phyloP scores from a whole-genome alignment of 2,329 filamentous ascomycete species.

The Xylaria sp. region DNA sequence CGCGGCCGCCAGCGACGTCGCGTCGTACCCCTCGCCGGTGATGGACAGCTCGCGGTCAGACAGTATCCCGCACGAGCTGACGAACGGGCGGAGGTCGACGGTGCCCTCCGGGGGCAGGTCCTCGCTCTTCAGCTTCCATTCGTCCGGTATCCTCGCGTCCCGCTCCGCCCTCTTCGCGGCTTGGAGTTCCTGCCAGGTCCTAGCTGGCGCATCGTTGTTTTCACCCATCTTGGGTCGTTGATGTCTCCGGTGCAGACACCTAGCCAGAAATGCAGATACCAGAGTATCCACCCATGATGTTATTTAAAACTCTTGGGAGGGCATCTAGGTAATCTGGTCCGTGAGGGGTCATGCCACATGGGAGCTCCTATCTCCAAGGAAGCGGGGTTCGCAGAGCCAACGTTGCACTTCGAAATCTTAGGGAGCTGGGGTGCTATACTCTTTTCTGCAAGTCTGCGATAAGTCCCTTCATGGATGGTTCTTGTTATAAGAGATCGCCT shows the following conservation, averaged over 20 bases:
- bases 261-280: neutral
- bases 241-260: neutral
- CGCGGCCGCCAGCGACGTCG: slow-evolving; percentile 26
- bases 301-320: neutral
- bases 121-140: slow-evolving; percentile 28
- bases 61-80: slow-evolving; percentile 20
- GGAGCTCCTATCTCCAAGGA: neutral
- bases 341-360: neutral
- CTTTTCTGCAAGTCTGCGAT: neutral
- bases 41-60: slow-evolving; percentile 23
- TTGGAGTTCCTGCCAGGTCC: slow-evolving; percentile 28
- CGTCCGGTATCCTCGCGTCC: slow-evolving; percentile 24
- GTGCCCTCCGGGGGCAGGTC: slow-evolving; percentile 21
- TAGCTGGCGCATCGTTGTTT: slow-evolving; percentile 2
- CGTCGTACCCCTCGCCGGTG: slow-evolving; percentile 27
- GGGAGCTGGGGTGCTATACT: neutral
- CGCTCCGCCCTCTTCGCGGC: slow-evolving; percentile 25
- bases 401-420: neutral
- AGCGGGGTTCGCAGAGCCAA: neutral
- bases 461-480: neutral
- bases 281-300: neutral
- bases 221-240: slow-evolving; percentile 12
- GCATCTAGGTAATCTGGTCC: neutral
- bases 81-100: slow-evolving; percentile 25
- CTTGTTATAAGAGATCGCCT: neutral